phyloP scores from a whole-genome alignment of 495 filamentous ascomycete species.

The Cryomyces antarcticus region DNA sequence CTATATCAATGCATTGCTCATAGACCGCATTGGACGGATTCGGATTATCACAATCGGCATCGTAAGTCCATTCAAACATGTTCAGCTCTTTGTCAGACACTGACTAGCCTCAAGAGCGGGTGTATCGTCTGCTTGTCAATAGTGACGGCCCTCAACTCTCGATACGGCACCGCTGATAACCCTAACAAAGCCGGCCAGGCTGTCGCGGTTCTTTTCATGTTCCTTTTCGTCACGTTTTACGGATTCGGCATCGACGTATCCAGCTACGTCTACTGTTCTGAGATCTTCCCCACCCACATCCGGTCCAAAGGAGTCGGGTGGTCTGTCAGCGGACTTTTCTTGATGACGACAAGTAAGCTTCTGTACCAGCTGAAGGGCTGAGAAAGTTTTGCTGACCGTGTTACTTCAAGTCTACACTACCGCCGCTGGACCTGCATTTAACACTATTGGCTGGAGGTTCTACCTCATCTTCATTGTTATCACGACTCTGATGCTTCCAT shows the following conservation, averaged over 20 bases:
- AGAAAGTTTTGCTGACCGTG: no score
- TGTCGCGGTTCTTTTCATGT: slow-evolving; percentile 6
- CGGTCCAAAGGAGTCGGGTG: neutral
- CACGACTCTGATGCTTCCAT: no score
- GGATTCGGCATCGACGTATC: slow-evolving; percentile 1
- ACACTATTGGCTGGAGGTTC: slow-evolving; percentile 11
- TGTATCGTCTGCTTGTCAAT: neutral
- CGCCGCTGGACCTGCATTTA: slow-evolving; percentile 8
- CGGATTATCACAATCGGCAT: no score
- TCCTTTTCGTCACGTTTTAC: slow-evolving; percentile 2
- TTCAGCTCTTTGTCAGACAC: no score
- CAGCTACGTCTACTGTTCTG: slow-evolving; percentile 3
- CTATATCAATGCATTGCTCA: no score
- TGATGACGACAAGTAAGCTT: no score
- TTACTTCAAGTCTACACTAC: slow-evolving; percentile 4
- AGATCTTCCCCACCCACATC: slow-evolving; percentile 6
- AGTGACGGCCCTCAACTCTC: slow-evolving; percentile 1
- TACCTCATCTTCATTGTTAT: slow-evolving; percentile 14
- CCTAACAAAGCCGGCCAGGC: slow-evolving; percentile 8
- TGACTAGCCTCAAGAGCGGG: neutral
- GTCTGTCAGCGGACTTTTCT: neutral
- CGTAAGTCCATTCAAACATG: neutral
- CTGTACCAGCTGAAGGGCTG: no score
- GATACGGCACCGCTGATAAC: slow-evolving; percentile 3
- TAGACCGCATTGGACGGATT: no score